Conservation (phyloP, 257 asterid genomes). For the Eustoma russellianum region DNA sequence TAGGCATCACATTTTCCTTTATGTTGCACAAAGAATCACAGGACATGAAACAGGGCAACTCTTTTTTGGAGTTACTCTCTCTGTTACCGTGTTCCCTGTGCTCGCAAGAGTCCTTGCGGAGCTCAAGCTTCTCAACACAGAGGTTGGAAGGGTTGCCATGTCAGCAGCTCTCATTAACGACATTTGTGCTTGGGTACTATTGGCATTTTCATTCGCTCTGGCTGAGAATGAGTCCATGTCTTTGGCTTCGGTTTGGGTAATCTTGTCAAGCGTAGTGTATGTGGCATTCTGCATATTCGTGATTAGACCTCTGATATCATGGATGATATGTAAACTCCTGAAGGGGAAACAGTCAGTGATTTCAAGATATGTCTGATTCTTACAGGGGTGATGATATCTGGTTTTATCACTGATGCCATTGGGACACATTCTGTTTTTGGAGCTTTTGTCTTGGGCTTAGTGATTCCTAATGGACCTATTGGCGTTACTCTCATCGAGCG, state of each 20-base stretch:
- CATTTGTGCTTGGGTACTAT: conserved; percentile 56
- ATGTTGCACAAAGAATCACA: conserved; percentile 25
- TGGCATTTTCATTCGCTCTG: conserved; percentile 56
- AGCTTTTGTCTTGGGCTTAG: conserved; percentile 50
- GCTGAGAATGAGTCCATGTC: conserved; percentile 42
- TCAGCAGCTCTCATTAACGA: conserved; percentile 64
- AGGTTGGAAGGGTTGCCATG: conserved; percentile 56
- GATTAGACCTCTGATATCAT: conserved; percentile 44
- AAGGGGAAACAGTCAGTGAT: conserved; percentile 29
- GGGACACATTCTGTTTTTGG: conserved; percentile 64
- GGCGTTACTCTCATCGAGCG: conserved; percentile 26
- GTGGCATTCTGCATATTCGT: conserved; percentile 39
- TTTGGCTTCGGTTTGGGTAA: conserved; percentile 39
- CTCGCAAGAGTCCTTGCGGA: conserved; percentile 60
- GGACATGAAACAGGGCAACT: conserved; percentile 38
- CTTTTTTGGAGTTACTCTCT: conserved; percentile 59
- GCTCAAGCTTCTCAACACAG: conserved; percentile 50
- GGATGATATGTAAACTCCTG: conserved; percentile 28
- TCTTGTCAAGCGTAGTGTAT: conserved; percentile 33
- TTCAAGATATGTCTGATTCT: conserved; percentile 40
- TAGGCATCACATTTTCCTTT: conserved; percentile 37
- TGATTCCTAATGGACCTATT: conserved; percentile 42
- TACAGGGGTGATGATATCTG: conserved; percentile 45
- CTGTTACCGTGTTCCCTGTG: conserved; percentile 62
- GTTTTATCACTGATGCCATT: conserved; percentile 50